phyloP scores from a whole-genome alignment of 441 rosid genomes.

The Geranium incanum region DNA sequence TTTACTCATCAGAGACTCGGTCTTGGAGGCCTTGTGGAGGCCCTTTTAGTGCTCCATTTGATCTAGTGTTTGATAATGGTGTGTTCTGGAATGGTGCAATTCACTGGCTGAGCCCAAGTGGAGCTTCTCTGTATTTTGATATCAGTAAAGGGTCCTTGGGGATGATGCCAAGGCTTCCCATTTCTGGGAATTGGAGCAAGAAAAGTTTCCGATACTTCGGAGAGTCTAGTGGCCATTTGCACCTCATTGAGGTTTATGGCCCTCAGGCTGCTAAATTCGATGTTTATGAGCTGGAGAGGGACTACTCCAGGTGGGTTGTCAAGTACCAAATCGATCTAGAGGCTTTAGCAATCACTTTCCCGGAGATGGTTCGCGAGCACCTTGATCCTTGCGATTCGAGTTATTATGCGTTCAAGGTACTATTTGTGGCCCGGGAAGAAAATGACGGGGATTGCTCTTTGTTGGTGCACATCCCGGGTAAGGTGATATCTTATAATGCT shows the following conservation, averaged over 20 bases:
- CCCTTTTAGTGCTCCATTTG: constrained; percentile 23
- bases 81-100: constrained; percentile 27
- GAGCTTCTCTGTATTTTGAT: constrained; percentile 22
- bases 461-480: constrained; percentile 23
- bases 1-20: constrained; percentile 20
- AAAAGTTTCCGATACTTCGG: constrained; percentile 19
- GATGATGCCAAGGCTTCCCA: constrained; percentile 17
- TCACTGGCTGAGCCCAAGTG: constrained; percentile 27
- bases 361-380: constrained; percentile 12
- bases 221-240: constrained; percentile 20
- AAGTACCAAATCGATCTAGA: constrained; percentile 14
- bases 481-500: constrained; percentile 18
- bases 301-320: constrained; percentile 18
- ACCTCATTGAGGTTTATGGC: constrained; percentile 20
- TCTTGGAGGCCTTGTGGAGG: constrained; percentile 22
- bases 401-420: constrained; percentile 20
- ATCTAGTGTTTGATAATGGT: constrained; percentile 22
- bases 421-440: constrained; percentile 13
- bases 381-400: constrained; percentile 9
- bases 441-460: constrained; percentile 13
- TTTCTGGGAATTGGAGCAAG: background rate
- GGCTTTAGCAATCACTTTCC: constrained; percentile 12
- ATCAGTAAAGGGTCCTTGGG: constrained; percentile 13
- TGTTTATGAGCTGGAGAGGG: constrained; percentile 20
- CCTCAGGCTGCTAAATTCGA: constrained; percentile 16